phyloP scores from a whole-genome alignment of 352 stramenopile species.

The Phytopythium delawarense region DNA sequence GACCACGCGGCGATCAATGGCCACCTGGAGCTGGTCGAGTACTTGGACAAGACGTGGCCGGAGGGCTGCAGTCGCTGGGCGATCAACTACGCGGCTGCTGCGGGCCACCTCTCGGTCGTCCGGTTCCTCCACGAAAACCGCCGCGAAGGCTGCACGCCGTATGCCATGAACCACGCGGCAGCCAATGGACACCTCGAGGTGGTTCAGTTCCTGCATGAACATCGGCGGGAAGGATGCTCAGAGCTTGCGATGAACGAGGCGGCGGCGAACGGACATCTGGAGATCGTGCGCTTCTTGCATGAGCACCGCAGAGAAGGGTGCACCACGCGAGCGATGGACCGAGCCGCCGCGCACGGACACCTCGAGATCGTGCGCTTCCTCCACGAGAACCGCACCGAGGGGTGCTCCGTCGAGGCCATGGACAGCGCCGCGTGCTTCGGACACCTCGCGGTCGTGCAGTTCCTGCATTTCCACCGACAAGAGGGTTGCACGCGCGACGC shows the following conservation, averaged over 20 bases:
- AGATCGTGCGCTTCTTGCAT: conserved; percentile 18
- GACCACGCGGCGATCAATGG: background rate
- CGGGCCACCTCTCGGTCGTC: conserved; percentile 8
- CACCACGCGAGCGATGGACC: conserved; percentile 8
- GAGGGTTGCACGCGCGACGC: conserved; percentile 1
- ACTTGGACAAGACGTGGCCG: conserved; percentile 1
- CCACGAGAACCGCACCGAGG: conserved; percentile 7
- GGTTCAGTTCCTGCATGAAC: conserved; percentile 10
- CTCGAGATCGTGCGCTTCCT: conserved; percentile 12
- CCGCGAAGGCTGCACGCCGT: conserved; percentile 8
- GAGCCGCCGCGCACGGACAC: conserved; percentile 2
- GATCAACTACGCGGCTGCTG: conserved; percentile 10
- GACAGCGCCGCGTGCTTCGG: conserved; percentile 4
- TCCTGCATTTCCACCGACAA: background rate
- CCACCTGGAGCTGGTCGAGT: conserved; percentile 1
- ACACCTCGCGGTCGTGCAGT: background rate
- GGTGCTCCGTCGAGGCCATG: conserved; percentile 6
- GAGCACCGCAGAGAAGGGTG: conserved; percentile 8
- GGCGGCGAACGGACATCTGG: conserved; percentile 10
- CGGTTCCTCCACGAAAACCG: conserved; percentile 10
- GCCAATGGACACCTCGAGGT: conserved; percentile 11
- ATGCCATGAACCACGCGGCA: conserved; percentile 13
- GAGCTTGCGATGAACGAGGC: conserved; percentile 11
- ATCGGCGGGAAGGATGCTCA: conserved; percentile 7
- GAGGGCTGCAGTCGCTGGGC: conserved; percentile 4